Evolutionary conservation across 2,329 filamentous ascomycete species (phyloP), one percentile per base, ranked within the genome.

Genomic region (Aspergillus carbonarius): DNA sequence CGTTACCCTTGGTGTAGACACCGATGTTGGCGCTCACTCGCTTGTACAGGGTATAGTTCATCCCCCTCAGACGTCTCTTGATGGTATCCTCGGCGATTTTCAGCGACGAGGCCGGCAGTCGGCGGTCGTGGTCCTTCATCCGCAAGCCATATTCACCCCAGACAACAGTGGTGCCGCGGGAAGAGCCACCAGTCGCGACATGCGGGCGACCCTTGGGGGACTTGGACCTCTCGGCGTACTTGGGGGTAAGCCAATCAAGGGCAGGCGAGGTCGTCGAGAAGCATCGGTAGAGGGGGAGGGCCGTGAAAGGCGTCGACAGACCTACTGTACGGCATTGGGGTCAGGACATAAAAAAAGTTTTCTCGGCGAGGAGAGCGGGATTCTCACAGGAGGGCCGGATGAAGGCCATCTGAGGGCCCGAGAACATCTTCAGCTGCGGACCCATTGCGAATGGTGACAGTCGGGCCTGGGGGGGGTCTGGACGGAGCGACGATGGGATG

Each of bases 61-160:
- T 88, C 47, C 95, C 95, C 79, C 95, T 85, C 48, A 99, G 81
- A 62, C 93, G 85, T 70, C 86, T 86, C 75, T 92, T 93, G 76
- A 99, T 98, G 2, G 93, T 95, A 67, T 97, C 92, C 73, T 96
- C 93, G 61, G 92, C 95, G 71, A 92, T 88, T 78, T 93, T 93
- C 63, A 99, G 84, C 68, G 96, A 91, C 65, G 86, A 81, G 23
- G 95, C 91, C 66, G 89, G 92, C 73, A 99, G 91, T 70, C 95
- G 87, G 58, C 95, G 90, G 78, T 97, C 90, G 75, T 96, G 91
- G 77, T 99, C 95, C 63, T 83, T 87, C 88, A 99, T 95, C 58
- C 95, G 90, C 66, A 99, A 81, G 8, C 95, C 95, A 73, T 93
- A 99, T 75, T 98, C 93, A 56, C 95, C 95, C 92, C 92, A 98